phyloP scores from a whole-genome alignment of 2,329 filamentous ascomycete species.

The Plectosphaerella sp. region DNA sequence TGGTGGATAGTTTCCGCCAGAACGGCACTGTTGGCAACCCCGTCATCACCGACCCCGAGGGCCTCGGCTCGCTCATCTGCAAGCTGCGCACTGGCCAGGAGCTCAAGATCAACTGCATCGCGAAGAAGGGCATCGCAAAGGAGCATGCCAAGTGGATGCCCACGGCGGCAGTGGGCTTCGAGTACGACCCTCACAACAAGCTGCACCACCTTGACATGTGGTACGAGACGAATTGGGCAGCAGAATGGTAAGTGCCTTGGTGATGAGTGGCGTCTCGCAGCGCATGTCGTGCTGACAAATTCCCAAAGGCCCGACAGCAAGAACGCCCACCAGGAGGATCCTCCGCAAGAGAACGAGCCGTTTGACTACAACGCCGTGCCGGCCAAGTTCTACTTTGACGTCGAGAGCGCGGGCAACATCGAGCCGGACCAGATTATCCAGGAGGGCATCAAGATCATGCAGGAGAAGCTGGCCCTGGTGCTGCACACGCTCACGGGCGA shows the following conservation, averaged over 20 bases:
- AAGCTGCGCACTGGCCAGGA: constrained; percentile 90
- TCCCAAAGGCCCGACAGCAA: constrained; percentile 69
- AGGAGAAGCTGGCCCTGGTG: constrained; percentile 82
- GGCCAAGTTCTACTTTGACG: constrained; percentile 84
- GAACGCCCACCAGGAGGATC: constrained; percentile 76
- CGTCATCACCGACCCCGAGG: constrained; percentile 77
- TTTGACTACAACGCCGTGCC: constrained; percentile 91
- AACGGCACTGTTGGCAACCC: constrained; percentile 76
- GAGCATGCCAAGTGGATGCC: constrained; percentile 98
- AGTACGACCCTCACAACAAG: constrained; percentile 98
- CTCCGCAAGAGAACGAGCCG: constrained; percentile 72
- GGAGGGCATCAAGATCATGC: constrained; percentile 81
- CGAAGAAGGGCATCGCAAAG: constrained; percentile 98
- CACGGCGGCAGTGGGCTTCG: constrained; percentile 87
- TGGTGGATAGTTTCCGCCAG: constrained; percentile 63
- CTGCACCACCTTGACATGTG: constrained; percentile 87
- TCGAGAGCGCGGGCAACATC: constrained; percentile 83
- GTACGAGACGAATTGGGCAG: constrained; percentile 80
- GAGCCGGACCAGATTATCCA: constrained; percentile 88
- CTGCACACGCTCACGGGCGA: constrained; percentile 59
- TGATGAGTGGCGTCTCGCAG: background rate
- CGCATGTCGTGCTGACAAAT: constrained; percentile 13
- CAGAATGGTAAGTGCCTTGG: constrained; percentile 69
- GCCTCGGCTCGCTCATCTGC: constrained; percentile 78
- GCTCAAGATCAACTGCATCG: constrained; percentile 83